phyloP scores from a whole-genome alignment of 306 rosid species.

The Sicyos edulis region DNA sequence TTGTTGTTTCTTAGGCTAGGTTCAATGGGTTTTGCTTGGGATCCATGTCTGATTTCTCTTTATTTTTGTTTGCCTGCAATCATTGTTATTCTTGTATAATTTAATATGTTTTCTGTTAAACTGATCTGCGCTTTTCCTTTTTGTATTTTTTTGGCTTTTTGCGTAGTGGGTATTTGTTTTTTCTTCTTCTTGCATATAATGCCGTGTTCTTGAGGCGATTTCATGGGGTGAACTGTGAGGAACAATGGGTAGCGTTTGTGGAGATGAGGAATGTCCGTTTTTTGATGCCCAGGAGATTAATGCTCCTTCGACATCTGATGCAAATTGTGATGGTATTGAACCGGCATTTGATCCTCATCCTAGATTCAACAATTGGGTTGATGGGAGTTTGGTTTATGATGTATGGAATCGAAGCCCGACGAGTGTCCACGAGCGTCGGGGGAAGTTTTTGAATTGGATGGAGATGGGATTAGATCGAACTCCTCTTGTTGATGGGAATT shows the following conservation, averaged over 20 bases:
- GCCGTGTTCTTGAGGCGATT: conserved; percentile 55
- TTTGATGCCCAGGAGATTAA: conserved; percentile 78
- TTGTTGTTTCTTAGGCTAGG: conserved; percentile 38
- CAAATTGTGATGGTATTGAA: conserved; percentile 32
- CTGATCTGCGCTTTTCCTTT: conserved; percentile 52
- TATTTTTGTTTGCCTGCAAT: conserved; percentile 42
- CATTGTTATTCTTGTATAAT: conserved; percentile 31
- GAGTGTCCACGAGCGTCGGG: conserved; percentile 66
- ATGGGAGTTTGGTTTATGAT: conserved; percentile 38
- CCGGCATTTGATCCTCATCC: conserved; percentile 28
- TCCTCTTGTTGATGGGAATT: conserved; percentile 26
- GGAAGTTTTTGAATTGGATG: conserved; percentile 54
- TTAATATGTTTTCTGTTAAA: conserved; percentile 31
- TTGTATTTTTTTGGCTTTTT: conserved; percentile 41
- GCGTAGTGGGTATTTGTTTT: conserved; percentile 42
- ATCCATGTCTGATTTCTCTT: conserved; percentile 76
- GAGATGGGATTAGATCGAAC: conserved; percentile 37
- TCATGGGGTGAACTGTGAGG: conserved; percentile 72
- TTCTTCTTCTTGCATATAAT: conserved; percentile 22
- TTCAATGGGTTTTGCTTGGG: conserved; percentile 74
- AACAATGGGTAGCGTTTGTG: conserved; percentile 72
- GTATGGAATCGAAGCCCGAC: conserved; percentile 62
- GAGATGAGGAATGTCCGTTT: conserved; percentile 56
- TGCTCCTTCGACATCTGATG: conserved; percentile 45
- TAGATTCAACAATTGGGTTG: conserved; percentile 20